A percentile compares a stretch with the other conserved stretches of the same genome.
Conservation (phyloP, 208 protist genomes). For the Acanthamoeba culbertsoni region DNA sequence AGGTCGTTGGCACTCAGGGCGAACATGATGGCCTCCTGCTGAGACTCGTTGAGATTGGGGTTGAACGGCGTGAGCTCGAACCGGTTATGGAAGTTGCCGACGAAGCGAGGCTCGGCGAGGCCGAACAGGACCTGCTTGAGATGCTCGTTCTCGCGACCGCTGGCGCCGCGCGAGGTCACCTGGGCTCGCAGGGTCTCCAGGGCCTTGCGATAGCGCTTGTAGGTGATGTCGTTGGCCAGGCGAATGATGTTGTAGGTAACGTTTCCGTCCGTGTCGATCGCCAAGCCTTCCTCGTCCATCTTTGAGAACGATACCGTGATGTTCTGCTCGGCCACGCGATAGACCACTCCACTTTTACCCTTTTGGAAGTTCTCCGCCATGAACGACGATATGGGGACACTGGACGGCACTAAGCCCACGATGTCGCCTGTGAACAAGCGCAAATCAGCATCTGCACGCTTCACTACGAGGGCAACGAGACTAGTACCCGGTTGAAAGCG, state of each 20-base stretch:
- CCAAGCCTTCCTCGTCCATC: conserved; percentile 17
- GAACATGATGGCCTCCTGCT: conserved; percentile 60
- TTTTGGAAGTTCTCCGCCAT: neutral
- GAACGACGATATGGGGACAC: conserved; percentile 37
- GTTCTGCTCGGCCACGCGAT: neutral
- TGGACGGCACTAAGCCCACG: conserved; percentile 34
- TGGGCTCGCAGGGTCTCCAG: neutral
- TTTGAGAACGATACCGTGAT: conserved; percentile 58
- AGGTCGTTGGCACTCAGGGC: conserved; percentile 44
- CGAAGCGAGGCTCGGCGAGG: neutral
- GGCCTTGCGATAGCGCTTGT: conserved; percentile 41
- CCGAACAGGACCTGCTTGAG: conserved; percentile 55
- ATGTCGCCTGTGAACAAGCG: conserved; percentile 37
- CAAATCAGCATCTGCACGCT: no score
- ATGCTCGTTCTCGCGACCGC: neutral
- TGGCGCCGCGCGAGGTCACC: neutral
- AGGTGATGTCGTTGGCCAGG: conserved; percentile 56
- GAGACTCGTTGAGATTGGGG: conserved; percentile 42
- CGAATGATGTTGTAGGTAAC: conserved; percentile 2
- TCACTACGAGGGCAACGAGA: no score
- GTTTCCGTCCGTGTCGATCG: neutral
- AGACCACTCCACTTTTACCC: conserved; percentile 49
- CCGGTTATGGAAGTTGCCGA: neutral
- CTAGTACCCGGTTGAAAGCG: conserved; percentile 18
- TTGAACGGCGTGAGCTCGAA: conserved; percentile 13